These are phyloP conservation scores for Lachancea lanzarotensis DNA, from an alignment of 805 yeast species.

Conservation along the genomic window DNA sequence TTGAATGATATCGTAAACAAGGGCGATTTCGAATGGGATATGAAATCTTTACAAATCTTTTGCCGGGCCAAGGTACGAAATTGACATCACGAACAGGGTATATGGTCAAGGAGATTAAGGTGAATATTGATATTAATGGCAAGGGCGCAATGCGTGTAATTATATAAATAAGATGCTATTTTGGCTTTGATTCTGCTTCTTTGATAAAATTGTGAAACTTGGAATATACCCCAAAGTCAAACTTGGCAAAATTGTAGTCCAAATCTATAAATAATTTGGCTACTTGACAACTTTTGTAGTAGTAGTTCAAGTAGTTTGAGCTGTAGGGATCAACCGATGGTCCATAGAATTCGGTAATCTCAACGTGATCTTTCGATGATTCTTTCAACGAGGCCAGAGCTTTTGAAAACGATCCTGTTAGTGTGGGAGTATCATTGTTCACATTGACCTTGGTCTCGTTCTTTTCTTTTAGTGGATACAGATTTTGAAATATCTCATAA, in stretches of 20 bases:
- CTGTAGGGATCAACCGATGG: conserved; percentile 30
- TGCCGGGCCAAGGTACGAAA: conserved; percentile 10
- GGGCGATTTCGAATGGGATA: conserved; percentile 31
- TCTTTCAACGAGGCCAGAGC: conserved; percentile 17
- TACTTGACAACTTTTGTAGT: conserved; percentile 54
- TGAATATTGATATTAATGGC: neutral
- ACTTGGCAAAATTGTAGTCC: conserved; percentile 54
- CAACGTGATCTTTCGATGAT: conserved; percentile 9
- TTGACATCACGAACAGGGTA: too few species aligned
- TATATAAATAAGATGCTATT: conserved; percentile 3
- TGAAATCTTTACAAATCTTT: conserved; percentile 18
- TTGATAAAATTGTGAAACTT: conserved; percentile 32
- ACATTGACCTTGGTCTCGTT: neutral
- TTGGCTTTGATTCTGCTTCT: conserved; percentile 4
- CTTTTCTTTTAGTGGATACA: conserved; percentile 55
- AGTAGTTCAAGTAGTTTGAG: conserved; percentile 39
- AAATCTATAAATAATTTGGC: conserved; percentile 56
- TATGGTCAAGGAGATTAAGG: too few species aligned
- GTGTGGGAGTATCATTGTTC: conserved; percentile 18
- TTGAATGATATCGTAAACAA: conserved; percentile 35
- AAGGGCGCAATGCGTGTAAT: neutral
- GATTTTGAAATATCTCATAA: conserved; percentile 78
- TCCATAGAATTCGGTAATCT: conserved; percentile 19
- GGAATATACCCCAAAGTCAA: conserved; percentile 43
- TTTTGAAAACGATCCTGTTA: conserved; percentile 19